Evolutionary conservation across 768 basidiomycete genomes (phyloP).

Genomic region (Russula olivacea): DNA sequence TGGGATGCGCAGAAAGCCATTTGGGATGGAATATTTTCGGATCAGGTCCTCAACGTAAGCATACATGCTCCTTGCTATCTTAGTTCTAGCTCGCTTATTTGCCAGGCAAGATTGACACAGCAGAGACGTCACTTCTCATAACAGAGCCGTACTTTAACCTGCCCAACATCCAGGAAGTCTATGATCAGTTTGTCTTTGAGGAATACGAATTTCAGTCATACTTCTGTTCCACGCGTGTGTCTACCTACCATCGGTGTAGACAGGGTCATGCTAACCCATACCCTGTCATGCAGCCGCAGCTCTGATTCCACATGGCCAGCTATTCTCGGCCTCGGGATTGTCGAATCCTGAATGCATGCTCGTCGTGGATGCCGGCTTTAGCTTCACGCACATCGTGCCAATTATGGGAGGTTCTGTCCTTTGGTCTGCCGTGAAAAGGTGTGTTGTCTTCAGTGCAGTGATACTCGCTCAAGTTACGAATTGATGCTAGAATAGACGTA

Average conservation of each 20-base stretch:
- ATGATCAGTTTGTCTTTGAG: slow-evolving; percentile 94
- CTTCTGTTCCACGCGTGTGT: slow-evolving; percentile 74
- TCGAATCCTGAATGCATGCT: slow-evolving; percentile 72
- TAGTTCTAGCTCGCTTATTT: slow-evolving; percentile 11
- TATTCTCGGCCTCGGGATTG: slow-evolving; percentile 50
- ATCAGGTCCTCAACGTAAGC: slow-evolving; percentile 58
- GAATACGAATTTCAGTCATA: slow-evolving; percentile 91
- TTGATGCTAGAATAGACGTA: slow-evolving; percentile 68
- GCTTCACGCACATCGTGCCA: slow-evolving; percentile 89
- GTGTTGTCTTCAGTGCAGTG: neutral
- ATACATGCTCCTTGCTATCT: slow-evolving; percentile 17
- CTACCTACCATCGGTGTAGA: slow-evolving; percentile 17
- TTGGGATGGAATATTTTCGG: slow-evolving; percentile 87
- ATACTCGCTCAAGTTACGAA: neutral
- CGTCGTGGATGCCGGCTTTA: slow-evolving; percentile 88
- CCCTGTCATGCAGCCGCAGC: slow-evolving; percentile 56
- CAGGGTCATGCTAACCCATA: slow-evolving; percentile 22
- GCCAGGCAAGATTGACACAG: slow-evolving; percentile 58
- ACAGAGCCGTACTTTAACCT: slow-evolving; percentile 96
- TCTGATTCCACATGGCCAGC: slow-evolving; percentile 62
- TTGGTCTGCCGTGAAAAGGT: slow-evolving; percentile 68
- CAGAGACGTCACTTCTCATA: slow-evolving; percentile 68
- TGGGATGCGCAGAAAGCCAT: slow-evolving; percentile 95
- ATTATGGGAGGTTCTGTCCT: slow-evolving; percentile 67
- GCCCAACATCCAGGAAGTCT: slow-evolving; percentile 84